Evolutionary conservation across 192 early-diverging fungal species (phyloP).

Genomic region (Diversispora epigaea): DNA sequence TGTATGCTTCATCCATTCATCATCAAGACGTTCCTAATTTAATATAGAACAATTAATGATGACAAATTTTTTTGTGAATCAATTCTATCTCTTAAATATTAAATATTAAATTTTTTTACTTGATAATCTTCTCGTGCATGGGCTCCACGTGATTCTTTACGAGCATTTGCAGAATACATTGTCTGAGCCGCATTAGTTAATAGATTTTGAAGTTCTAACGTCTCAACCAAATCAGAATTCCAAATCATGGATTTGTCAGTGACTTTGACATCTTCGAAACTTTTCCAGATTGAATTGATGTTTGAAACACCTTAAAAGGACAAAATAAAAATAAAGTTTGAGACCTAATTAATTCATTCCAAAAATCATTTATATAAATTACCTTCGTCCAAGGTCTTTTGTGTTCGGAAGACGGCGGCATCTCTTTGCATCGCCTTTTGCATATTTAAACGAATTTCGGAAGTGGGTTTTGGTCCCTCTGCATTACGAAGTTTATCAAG

Average conservation of each 20-base stretch:
- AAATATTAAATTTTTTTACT: slow-evolving; percentile 23
- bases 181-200: slow-evolving; percentile 94
- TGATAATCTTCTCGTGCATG: slow-evolving; percentile 96
- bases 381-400: slow-evolving; percentile 82
- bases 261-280: slow-evolving; percentile 80
- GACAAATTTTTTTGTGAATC: background rate
- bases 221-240: slow-evolving; percentile 98
- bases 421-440: slow-evolving; percentile 98
- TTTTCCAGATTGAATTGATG: slow-evolving; percentile 81
- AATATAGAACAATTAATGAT: slow-evolving; percentile 17
- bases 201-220: slow-evolving; percentile 96
- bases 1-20: slow-evolving; percentile 98
- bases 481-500: slow-evolving; percentile 92
- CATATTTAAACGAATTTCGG: slow-evolving; percentile 90
- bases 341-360: background rate
- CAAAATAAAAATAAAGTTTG: background rate
- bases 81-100: background rate
- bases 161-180: slow-evolving; percentile 81
- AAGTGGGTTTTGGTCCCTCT: slow-evolving; percentile 74
- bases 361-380: background rate
- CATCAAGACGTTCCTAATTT: slow-evolving; percentile 75
- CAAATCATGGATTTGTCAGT: slow-evolving; percentile 94
- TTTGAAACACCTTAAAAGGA: slow-evolving; percentile 57
- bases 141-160: slow-evolving; percentile 97
- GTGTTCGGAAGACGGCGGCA: slow-evolving; percentile 96